Evolutionary conservation across 176 grass and related monocot species (phyloP).

Genomic region (Triticum dicoccoides): DNA sequence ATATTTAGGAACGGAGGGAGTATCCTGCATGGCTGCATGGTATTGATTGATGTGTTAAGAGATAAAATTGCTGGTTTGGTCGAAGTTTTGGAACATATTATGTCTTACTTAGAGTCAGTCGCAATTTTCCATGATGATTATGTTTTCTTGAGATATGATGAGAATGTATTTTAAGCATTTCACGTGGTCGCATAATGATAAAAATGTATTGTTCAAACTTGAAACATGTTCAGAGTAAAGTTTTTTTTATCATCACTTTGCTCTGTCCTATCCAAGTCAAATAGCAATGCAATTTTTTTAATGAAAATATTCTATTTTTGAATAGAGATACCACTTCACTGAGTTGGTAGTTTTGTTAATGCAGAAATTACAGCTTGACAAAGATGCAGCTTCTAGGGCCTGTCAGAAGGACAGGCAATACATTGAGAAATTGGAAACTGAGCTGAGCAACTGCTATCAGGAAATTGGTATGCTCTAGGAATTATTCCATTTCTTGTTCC

Average conservation of each 20-base stretch:
- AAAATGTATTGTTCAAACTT: neutral
- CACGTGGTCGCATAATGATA: neutral
- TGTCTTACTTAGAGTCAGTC: neutral
- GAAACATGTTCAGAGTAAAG: neutral
- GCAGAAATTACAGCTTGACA: constrained; percentile 54
- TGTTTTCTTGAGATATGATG: neutral
- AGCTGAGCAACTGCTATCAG: constrained; percentile 83
- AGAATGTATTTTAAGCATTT: neutral
- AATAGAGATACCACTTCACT: constrained; percentile 7
- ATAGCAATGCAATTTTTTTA: neutral
- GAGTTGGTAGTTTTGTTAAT: constrained; percentile 30
- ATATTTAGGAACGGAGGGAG: no score
- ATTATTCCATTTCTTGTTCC: constrained; percentile 27
- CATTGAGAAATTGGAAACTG: constrained; percentile 68
- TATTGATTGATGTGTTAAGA: neutral
- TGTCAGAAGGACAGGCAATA: constrained; percentile 60
- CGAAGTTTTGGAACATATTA: neutral
- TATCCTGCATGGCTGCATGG: neutral
- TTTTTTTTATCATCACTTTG: neutral
- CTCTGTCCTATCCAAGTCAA: neutral
- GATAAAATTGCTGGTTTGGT: constrained; percentile 2
- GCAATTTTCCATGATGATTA: neutral
- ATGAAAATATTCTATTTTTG: neutral
- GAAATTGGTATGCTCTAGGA: constrained; percentile 71
- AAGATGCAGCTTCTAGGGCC: constrained; percentile 42